These are phyloP conservation scores for Cyberlindnera japonica DNA, from an alignment of 805 yeast genomes.

Conservation along the genomic window DNA sequence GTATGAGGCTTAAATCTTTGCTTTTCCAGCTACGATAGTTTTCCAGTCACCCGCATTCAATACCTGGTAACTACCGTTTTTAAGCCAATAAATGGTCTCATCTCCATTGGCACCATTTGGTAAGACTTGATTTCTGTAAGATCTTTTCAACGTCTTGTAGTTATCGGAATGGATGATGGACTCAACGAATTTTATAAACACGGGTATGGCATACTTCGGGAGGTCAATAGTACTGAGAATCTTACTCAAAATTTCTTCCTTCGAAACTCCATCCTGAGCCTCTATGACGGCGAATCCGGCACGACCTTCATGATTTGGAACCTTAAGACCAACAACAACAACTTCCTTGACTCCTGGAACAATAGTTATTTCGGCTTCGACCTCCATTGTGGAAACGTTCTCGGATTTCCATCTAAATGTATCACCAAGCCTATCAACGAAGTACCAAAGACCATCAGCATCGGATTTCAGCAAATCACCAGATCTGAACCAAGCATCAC, in stretches of 20 bases:
- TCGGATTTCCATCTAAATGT: slow-evolving; percentile 97
- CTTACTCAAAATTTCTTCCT: slow-evolving; percentile 33
- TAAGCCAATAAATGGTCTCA: slow-evolving; percentile 71
- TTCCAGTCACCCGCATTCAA: slow-evolving; percentile 59
- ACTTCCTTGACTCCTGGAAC: slow-evolving; percentile 48
- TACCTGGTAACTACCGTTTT: slow-evolving; percentile 48
- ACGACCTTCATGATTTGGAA: slow-evolving; percentile 89
- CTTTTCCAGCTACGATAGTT: slow-evolving; percentile 25
- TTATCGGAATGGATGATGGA: slow-evolving; percentile 68
- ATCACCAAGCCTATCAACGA: slow-evolving; percentile 91
- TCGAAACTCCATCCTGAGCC: slow-evolving; percentile 29
- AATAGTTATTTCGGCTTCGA: slow-evolving; percentile 64
- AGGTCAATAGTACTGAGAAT: slow-evolving; percentile 43
- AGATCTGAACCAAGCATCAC: slow-evolving; percentile 88
- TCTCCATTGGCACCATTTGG: slow-evolving; percentile 62
- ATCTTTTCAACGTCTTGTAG: slow-evolving; percentile 74
- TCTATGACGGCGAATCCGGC: slow-evolving; percentile 87
- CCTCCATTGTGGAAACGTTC: slow-evolving; percentile 91
- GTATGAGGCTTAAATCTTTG: slow-evolving; percentile 13
- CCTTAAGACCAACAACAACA: slow-evolving; percentile 83
- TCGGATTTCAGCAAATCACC: slow-evolving; percentile 81
- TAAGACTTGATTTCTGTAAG: slow-evolving; percentile 60
- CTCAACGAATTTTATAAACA: slow-evolving; percentile 66
- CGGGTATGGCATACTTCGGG: slow-evolving; percentile 85
- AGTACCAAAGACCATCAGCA: slow-evolving; percentile 64